Evolutionary conservation across 208 protist genomes (phyloP), one percentile per base, ranked within the genome.

Genomic region (Leishmania gerbilli): DNA sequence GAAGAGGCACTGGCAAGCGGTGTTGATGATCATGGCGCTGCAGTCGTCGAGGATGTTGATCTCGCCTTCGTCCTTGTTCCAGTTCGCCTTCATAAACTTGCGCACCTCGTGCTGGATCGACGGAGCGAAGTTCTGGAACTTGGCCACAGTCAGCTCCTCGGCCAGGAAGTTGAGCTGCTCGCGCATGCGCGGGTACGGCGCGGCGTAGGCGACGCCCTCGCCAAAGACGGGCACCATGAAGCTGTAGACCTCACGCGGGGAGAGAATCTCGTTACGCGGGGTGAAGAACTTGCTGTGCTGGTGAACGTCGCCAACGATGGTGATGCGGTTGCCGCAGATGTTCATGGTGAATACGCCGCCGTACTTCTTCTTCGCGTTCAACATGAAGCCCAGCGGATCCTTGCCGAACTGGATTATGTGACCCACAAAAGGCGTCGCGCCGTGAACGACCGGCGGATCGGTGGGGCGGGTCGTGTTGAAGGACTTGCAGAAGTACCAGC

Each of bases 11-110:
- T 97, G 88, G 82, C 93, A 96, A 40, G 97, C 95, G 51, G 97
- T 99, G 82, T 98, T 96, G 84, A 98, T 99, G 79, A 97, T 99
- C 90, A 98, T 96, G 47, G 94, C 92, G 47, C 91, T 88, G 86
- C 96, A 95, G 80, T 95, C 94, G 81, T 97, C 88, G 45, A 92
- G 79, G 56, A 98, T 84, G 81, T 98, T 97, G 65, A 97, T 93
- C 79, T 88, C 87, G 15, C 93, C 94, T 77, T 91, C 83, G n/a
- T 93, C 89, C 76, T 91, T 91, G 82, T 91, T 89, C 94, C 94
- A 97, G 85, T 94, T 93, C 27, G 80, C 81, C 34, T 76, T 76
- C 87, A 94, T 92, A 79, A 95, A 97, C 84, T 92, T 93, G 45
- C 92, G 92, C 45, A 91, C 92, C 88, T 97, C 94, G 82, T 93